Evolutionary conservation across 257 asterid species (phyloP), one percentile per base, ranked within the genome.

Genomic region (Penstemon newberryi): DNA sequence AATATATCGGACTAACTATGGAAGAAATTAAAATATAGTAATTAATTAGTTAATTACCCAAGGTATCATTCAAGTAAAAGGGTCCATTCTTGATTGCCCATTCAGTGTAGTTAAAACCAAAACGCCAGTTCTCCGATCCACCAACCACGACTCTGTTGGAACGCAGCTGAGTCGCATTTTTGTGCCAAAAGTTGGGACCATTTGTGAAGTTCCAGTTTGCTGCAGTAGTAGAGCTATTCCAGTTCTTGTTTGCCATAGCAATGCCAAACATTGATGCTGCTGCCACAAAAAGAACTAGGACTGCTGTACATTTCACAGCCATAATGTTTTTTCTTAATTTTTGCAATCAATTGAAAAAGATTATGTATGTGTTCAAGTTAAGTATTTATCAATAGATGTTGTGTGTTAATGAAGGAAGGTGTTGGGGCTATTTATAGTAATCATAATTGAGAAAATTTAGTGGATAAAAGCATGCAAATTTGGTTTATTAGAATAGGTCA

Each of bases 71-170:
- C 59, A 87, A 55, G 83, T 77, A 87, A 56, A 90, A 85, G 42
- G 95, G 95, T 0, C 75, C 83, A 46, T 38, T 80, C 63, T 73
- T 81, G 71, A 72, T 76, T 15, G 93, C 80, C 96, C 96, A 90
- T 11, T 82, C 85, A 3, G 88, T 79, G 75, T 90, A 90, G 47
- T 90, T 86, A 38, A 76, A 84, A 33, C 93, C 95, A 43, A 81
- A 90, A 4, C 33, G 91, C 96, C 96, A 90, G 9, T 80, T 67
- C 1, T 84, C 83, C 0, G 88, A 78, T 0, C 93, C 96, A 0
- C 93, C 95, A 5, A 90, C 89, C 0, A 78, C 47, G 49, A 80
- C 15, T n/a, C 37, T 74, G n/a, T 71, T 80, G 25, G 85, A 72
- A 13, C 78, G 66, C 18, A 15, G 18, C 52, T 66, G 76, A 39